phyloP scores from a whole-genome alignment of 495 filamentous ascomycete species.

The Penicillium bialowiezense region DNA sequence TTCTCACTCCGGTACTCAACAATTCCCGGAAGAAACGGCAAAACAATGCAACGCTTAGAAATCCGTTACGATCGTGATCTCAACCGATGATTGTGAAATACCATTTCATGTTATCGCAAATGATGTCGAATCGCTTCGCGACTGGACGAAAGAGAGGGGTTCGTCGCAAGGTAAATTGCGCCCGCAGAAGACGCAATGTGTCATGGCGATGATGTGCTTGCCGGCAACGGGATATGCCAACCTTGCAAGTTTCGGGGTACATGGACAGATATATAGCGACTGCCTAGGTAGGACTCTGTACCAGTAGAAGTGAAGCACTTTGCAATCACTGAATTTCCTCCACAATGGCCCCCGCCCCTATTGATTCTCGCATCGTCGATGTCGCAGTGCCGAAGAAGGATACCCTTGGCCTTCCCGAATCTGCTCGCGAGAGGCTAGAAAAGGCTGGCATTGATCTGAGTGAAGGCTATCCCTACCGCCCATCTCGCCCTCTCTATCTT shows the following conservation, averaged over 20 bases:
- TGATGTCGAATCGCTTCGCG: neutral
- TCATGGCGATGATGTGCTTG: constrained; percentile 35
- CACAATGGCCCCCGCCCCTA: constrained; percentile 48
- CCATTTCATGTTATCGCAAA: too few relatives aligned
- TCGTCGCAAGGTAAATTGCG: neutral
- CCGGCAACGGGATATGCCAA: too few relatives aligned
- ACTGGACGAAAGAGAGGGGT: constrained; percentile 8
- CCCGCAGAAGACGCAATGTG: constrained; percentile 17
- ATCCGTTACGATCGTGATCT: constrained; percentile 7
- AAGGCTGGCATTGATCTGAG: constrained; percentile 64
- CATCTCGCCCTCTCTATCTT: constrained; percentile 59
- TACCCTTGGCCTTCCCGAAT: constrained; percentile 53
- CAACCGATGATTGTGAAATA: constrained; percentile 11
- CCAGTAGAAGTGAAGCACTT: neutral
- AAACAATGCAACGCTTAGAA: neutral
- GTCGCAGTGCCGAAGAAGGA: constrained; percentile 60
- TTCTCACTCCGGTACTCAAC: too few relatives aligned
- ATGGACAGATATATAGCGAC: too few relatives aligned
- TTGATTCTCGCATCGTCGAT: constrained; percentile 58
- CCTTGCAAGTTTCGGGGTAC: too few relatives aligned
- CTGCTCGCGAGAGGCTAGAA: constrained; percentile 54
- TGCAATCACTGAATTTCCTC: too few relatives aligned
- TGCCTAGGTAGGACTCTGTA: too few relatives aligned
- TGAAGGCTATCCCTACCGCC: constrained; percentile 65
- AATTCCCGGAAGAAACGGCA: constrained; percentile 14